phyloP scores from a whole-genome alignment of 192 early-diverging fungal species.

The Coemansia sp. region DNA sequence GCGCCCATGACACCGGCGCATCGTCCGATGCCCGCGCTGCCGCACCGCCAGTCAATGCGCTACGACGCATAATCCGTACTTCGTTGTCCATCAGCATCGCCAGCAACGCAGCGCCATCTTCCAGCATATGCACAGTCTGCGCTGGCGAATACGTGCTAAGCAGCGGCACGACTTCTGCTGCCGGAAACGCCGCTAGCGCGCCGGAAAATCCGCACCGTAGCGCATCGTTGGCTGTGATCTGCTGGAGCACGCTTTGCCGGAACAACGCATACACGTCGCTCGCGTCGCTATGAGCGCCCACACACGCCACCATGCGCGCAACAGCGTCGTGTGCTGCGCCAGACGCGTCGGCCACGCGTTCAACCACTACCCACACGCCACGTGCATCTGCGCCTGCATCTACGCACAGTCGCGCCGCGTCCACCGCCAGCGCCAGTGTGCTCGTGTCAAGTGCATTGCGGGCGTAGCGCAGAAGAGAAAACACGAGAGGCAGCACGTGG shows the following conservation, averaged over 20 bases:
- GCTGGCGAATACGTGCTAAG: conserved; percentile 8
- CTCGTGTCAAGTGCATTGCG: conserved; percentile 7
- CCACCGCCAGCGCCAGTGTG: conserved; percentile 23
- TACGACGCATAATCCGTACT: conserved; percentile 40
- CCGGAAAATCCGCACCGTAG: neutral
- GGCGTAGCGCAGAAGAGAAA: conserved; percentile 27
- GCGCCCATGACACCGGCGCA: conserved; percentile 24
- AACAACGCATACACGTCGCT: conserved; percentile 28
- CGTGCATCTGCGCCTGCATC: conserved; percentile 30
- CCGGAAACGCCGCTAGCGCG: conserved; percentile 28
- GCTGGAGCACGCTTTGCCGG: conserved; percentile 15
- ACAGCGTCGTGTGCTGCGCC: conserved; percentile 1
- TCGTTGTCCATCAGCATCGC: conserved; percentile 37
- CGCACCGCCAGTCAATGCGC: conserved; percentile 19
- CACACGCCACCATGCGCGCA: conserved; percentile 20
- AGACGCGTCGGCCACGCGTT: neutral
- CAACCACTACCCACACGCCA: conserved; percentile 30
- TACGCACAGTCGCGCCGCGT: conserved; percentile 21
- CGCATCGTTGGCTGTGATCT: conserved; percentile 6
- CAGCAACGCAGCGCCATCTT: conserved; percentile 9
- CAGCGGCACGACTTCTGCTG: conserved; percentile 21
- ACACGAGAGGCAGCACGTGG: conserved; percentile 29
- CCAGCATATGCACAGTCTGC: conserved; percentile 12
- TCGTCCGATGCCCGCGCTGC: conserved; percentile 10
- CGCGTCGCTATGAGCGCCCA: conserved; percentile 24